Conservation (phyloP, 768 basidiomycete genomes). For the Auriscalpium vulgare region DNA sequence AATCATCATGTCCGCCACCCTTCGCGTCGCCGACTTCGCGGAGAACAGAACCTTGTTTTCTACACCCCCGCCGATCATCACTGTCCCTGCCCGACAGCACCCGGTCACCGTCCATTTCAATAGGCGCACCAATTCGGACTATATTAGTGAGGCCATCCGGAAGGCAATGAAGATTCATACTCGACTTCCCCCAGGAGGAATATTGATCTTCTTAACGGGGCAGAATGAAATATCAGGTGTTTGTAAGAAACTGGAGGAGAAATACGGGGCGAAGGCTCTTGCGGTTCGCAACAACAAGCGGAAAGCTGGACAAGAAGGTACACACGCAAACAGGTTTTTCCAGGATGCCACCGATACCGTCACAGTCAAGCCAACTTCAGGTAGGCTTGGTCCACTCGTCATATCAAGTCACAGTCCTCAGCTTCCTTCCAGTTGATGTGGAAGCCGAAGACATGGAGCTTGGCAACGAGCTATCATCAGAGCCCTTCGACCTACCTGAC, state of each 20-base stretch:
- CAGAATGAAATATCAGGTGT: conserved; percentile 90
- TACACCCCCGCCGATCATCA: conserved; percentile 84
- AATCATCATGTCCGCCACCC: conserved; percentile 97
- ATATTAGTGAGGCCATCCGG: conserved; percentile 82
- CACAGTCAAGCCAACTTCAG: conserved; percentile 38
- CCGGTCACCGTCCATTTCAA: conserved; percentile 94
- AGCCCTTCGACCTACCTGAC: conserved; percentile 51
- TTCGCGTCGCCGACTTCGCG: conserved; percentile 88
- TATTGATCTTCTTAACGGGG: conserved; percentile 90
- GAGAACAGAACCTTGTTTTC: conserved; percentile 78
- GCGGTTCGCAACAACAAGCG: conserved; percentile 39
- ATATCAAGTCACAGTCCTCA: conserved; percentile 1
- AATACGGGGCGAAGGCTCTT: conserved; percentile 62
- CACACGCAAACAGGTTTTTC: conserved; percentile 6
- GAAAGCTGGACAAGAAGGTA: conserved; percentile 7
- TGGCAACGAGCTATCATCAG: conserved; percentile 46
- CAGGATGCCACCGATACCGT: conserved; percentile 1
- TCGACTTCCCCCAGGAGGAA: conserved; percentile 85
- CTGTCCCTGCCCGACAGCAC: conserved; percentile 84
- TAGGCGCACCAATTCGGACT: conserved; percentile 77
- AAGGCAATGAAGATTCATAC: conserved; percentile 91
- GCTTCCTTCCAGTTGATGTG: conserved; percentile 45
- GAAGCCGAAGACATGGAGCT: conserved; percentile 80
- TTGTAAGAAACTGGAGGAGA: conserved; percentile 72
- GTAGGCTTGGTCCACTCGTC: conserved; percentile 21